A percentile compares a stretch with the other conserved stretches of the same genome.
Conservation (phyloP, 2,329 filamentous ascomycete species). For the Pseudogymnoascus sp. region DNA sequence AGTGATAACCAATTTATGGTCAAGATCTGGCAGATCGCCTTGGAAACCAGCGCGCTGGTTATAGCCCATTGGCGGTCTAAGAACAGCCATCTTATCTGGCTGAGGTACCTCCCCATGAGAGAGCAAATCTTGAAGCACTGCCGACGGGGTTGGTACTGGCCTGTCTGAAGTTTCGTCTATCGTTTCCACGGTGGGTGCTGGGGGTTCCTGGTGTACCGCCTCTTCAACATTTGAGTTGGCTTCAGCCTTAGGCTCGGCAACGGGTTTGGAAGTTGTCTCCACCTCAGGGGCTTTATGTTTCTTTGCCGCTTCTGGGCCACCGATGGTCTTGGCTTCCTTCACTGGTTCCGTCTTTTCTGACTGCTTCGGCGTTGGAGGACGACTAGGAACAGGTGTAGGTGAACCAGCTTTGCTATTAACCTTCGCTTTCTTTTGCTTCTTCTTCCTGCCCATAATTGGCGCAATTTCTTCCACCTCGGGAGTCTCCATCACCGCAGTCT, state of each 20-base stretch:
- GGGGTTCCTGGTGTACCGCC: constrained; percentile 19
- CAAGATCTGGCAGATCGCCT: constrained; percentile 18
- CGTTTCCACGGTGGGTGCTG: constrained; percentile 18
- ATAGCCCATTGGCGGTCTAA: constrained; percentile 31
- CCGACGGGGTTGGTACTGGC: constrained; percentile 24
- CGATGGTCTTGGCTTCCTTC: constrained; percentile 2
- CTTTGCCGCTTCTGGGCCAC: constrained; percentile 7
- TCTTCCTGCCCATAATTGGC: constrained; percentile 71
- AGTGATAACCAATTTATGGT: constrained; percentile 39
- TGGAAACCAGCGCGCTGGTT: constrained; percentile 29
- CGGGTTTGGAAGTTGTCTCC: constrained; percentile 16
- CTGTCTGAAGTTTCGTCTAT: constrained; percentile 26
- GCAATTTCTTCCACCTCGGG: constrained; percentile 42
- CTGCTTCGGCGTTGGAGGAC: constrained; percentile 21
- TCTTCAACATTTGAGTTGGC: constrained; percentile 12
- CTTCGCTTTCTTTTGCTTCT: constrained; percentile 75
- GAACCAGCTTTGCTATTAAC: constrained; percentile 26
- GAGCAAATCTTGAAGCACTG: constrained; percentile 34
- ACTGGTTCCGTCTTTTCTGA: constrained; percentile 11
- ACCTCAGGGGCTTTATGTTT: constrained; percentile 15
- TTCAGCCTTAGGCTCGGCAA: constrained; percentile 18
- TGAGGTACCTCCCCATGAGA: constrained; percentile 30
- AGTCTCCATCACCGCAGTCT: constrained; percentile 38
- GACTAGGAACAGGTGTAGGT: constrained; percentile 23
- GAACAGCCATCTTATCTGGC: constrained; percentile 33